Conservation (phyloP, 2,329 filamentous ascomycete genomes). For the Diaporthe citri region DNA sequence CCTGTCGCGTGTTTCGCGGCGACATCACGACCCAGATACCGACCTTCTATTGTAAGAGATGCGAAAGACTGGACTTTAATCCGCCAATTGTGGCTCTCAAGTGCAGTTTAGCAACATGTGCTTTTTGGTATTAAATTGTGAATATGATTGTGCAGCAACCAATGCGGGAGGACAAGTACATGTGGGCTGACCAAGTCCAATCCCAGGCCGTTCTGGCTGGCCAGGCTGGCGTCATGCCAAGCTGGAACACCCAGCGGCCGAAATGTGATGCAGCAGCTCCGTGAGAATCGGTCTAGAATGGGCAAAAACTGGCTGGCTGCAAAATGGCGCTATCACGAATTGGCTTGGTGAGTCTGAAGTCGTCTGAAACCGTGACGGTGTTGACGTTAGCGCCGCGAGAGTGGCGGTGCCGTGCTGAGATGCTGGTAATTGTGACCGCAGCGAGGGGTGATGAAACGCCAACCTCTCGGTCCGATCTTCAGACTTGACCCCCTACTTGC, state of each 20-base stretch:
- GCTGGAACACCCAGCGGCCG: slow-evolving; percentile 5
- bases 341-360: not conserved
- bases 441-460: slow-evolving; percentile 18
- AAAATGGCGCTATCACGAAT: not conserved
- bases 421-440: not conserved
- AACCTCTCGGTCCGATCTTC: slow-evolving; percentile 32
- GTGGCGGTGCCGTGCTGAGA: not conserved
- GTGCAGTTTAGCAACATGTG: too few species aligned
- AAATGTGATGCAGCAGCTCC: not conserved
- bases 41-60: too few species aligned
- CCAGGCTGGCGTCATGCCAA: slow-evolving; percentile 11
- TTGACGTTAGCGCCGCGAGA: slow-evolving; percentile 14
- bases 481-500: slow-evolving; percentile 17
- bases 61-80: too few species aligned
- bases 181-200: not conserved
- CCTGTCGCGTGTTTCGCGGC: too few species aligned
- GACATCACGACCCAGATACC: too few species aligned
- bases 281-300: not conserved
- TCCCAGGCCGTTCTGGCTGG: not conserved
- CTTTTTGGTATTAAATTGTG: not conserved
- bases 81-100: too few species aligned
- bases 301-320: not conserved
- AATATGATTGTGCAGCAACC: not conserved
- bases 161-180: not conserved
- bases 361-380: slow-evolving; percentile 17